A percentile compares a stretch with the other conserved stretches of the same genome.
Evolutionary conservation across 2,329 filamentous ascomycete genomes (phyloP).

Genomic region (Fusarium decemcellulare): DNA sequence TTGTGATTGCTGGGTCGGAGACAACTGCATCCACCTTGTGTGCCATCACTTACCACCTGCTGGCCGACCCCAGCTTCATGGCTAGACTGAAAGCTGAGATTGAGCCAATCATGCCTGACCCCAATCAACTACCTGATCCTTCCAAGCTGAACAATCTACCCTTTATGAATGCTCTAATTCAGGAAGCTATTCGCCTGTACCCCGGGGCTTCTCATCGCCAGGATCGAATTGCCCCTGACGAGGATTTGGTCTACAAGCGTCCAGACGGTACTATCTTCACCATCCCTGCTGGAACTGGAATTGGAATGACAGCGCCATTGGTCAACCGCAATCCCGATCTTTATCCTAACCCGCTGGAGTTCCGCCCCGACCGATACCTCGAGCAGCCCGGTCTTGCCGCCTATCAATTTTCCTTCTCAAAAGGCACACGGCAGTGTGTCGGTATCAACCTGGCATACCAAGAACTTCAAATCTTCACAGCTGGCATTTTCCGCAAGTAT

Average conservation of each 20-base stretch:
- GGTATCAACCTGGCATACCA: slow-evolving; percentile 40
- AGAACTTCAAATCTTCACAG: slow-evolving; percentile 36
- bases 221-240: slow-evolving; percentile 49
- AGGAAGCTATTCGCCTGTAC: slow-evolving; percentile 57
- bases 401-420: slow-evolving; percentile 33
- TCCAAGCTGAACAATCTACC: slow-evolving; percentile 50
- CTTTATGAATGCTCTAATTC: slow-evolving; percentile 56
- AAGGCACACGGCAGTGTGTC: slow-evolving; percentile 34
- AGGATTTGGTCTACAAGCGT: slow-evolving; percentile 45
- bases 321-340: slow-evolving; percentile 36
- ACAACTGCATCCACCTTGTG: slow-evolving; percentile 54
- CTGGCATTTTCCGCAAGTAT: slow-evolving; percentile 40
- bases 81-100: slow-evolving; percentile 53
- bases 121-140: slow-evolving; percentile 29
- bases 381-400: slow-evolving; percentile 24
- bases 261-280: slow-evolving; percentile 41
- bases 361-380: slow-evolving; percentile 41
- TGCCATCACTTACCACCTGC: slow-evolving; percentile 54
- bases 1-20: slow-evolving; percentile 55
- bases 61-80: slow-evolving; percentile 49
- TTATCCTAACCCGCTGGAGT: slow-evolving; percentile 46
- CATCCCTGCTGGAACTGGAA: slow-evolving; percentile 50
- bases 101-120: slow-evolving; percentile 19
- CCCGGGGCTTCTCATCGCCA: slow-evolving; percentile 52
- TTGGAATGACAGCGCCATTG: slow-evolving; percentile 56